Base-by-base conservation (phyloP, 1,284 basidiomycete genomes). In the Moesziomyces globuligerus region DNA sequence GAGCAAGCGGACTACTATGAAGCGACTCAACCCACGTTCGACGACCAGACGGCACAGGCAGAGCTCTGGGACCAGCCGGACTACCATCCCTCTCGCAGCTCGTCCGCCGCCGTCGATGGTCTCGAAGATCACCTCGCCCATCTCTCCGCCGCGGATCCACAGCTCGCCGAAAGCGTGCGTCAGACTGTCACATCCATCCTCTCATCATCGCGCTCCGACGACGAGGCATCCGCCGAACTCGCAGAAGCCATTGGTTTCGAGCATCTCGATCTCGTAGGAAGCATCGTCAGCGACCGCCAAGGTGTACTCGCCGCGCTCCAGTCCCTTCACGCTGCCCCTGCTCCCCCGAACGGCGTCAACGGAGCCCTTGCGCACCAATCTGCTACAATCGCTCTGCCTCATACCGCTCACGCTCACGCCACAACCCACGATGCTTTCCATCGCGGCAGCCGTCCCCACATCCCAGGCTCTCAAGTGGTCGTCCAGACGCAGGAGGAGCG, bases 211-310 rank as follows among this genome's bases (percentile, higher is more conserved):
- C 50, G 45, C 11, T 60, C 65, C 18, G 67, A 52, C 2, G 91
- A 93, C 42, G 87, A 87, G n/a, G 89, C 94, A 28, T 91, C 92
- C 24, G 87, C 85, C 29, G 89, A 91, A 69, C 83, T 96, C 2
- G 88, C 87, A 3, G 93, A 96, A 67, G 84, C 91, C n/a, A 83
- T 95, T 46, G 94, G 94, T 0, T 93, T 90, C 76, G 92, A 95
- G 66, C 87, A 91, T 26, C 87, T 94, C 32, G 92, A 92, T 15
- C 66, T 79, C 23, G 73, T 81, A 17, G 61, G 54, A 15, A 82
- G 83, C 20, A 83, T 84, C 2, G 74, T 85, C 34, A 52, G 68
- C 13, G 72, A 85, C 7, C 81, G 85, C 7, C 80, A 83, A 45
- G 74, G 76, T 26, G 56, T 84, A 7, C 50, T 66, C 4, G 32